phyloP scores from a whole-genome alignment of 305 asterid species.

The Petunia hybrid region DNA sequence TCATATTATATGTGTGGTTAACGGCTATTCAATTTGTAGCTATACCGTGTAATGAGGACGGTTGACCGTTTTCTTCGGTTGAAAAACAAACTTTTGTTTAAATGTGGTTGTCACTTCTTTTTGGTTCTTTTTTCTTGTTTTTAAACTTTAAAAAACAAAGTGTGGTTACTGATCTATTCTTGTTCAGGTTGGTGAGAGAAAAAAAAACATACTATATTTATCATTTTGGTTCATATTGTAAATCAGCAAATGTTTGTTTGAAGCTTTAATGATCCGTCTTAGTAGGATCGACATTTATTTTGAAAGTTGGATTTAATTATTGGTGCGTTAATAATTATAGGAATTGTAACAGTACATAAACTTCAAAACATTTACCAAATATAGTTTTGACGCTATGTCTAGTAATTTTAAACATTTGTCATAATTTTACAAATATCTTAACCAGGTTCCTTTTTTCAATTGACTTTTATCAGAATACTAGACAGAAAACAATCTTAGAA shows the following conservation, averaged over 20 bases:
- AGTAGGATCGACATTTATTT: not conserved
- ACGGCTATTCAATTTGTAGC: conserved; percentile 1
- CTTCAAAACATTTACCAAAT: not conserved
- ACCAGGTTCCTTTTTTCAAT: not conserved
- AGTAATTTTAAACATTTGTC: too few species aligned
- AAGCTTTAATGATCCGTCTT: not conserved
- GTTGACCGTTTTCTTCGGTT: conserved; percentile 14
- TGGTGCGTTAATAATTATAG: too few species aligned
- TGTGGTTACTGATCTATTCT: too few species aligned
- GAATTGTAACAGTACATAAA: not conserved
- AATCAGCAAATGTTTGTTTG: not conserved
- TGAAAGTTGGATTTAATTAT: not conserved
- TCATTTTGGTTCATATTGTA: not conserved
- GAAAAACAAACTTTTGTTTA: not conserved
- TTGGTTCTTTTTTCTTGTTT: not conserved
- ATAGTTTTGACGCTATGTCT: not conserved
- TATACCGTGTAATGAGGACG: not conserved
- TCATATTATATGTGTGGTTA: conserved; percentile 10
- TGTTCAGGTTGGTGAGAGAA: not conserved
- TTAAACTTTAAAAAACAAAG: too few species aligned
- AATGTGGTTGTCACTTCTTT: not conserved
- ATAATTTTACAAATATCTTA: too few species aligned
- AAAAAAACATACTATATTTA: not conserved
- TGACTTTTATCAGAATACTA: not conserved
- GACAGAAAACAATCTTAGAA: not conserved